Conservation (phyloP, 192 early-diverging fungal species). For the Rhizoclosmatium globosum region DNA sequence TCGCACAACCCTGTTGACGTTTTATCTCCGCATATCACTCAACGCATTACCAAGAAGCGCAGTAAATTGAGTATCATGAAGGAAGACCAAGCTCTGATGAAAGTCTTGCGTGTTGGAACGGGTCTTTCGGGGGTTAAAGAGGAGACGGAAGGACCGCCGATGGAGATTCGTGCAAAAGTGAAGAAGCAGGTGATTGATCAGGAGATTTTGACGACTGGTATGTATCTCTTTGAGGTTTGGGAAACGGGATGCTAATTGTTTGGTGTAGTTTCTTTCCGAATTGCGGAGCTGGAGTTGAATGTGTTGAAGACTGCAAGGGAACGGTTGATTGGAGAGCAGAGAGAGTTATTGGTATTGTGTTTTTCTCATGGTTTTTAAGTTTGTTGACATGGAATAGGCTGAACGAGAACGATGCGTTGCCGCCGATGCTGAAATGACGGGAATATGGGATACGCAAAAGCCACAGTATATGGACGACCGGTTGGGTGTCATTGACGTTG, state of each 20-base stretch:
- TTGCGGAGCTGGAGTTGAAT: constrained; percentile 42
- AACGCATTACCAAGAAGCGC: not conserved
- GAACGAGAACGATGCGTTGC: constrained; percentile 53
- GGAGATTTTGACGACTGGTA: constrained; percentile 46
- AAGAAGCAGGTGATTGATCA: constrained; percentile 63
- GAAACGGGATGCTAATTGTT: not conserved
- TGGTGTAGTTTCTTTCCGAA: constrained; percentile 41
- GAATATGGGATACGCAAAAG: constrained; percentile 45
- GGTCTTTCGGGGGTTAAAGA: not conserved
- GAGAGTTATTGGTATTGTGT: constrained; percentile 45
- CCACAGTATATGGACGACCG: constrained; percentile 64
- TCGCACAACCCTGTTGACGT: not conserved
- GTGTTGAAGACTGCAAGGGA: constrained; percentile 41
- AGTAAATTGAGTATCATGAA: not conserved
- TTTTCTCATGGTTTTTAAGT: not conserved
- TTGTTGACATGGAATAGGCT: constrained; percentile 32
- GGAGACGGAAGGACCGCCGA: not conserved
- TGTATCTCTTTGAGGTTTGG: not conserved
- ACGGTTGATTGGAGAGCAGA: constrained; percentile 52
- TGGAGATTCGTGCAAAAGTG: constrained; percentile 47
- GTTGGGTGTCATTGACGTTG: constrained; percentile 50
- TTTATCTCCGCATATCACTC: not conserved
- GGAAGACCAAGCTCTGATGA: constrained; percentile 18
- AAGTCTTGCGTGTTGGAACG: not conserved
- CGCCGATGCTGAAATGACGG: constrained; percentile 47